Base-by-base conservation (phyloP, 1,139 yeast species). In the Lodderomyces pseudojiufengensis region DNA sequence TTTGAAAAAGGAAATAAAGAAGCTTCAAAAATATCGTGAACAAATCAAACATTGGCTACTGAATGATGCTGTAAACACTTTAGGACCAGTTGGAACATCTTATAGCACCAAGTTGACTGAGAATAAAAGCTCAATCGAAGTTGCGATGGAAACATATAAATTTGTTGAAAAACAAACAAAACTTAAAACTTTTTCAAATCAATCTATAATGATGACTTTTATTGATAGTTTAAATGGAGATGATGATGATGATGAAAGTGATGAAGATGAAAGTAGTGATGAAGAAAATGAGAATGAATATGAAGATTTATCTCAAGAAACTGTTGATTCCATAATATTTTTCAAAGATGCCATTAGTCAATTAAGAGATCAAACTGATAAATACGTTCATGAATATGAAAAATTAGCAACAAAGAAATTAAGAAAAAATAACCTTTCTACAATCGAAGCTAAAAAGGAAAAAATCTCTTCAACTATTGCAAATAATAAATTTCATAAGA, bases 1-100 rank as follows among this genome's bases (percentile, higher is more conserved):
- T 57, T 67, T 94, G 57, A 94, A 94, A 65, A 84, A 95, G 53
- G 98, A 94, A 59, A 92, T 94, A 59, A 94, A 94, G 62, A 90
- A 88, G 61, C 73, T 94, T 41, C 99, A 94, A 57, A 82, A 95
- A 54, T 80, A 84, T 51, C 78, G 98, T 56, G 98, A 94, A 59
- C 97, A 90, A 63, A 87, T 94, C 48, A 94, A 94, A 60, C 83
- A 86, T 35, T 94, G 98, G 98, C 76, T 66, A 44, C 66, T 58
- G 59, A 66, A 65, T 49, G 73, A 67, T 33, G 51, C 59, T 6
- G 62, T 69, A 32, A 71, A 69, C 48, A 78, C 78, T 31, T 54
- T 63, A 22, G 63, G 65, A 22, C 59, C 61, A 5, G 58, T 68
- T n/a, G 47, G 49, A 10, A 45, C 43, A 13, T 42, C 49, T 4